Conservation (phyloP, 306 rosid species). For the Cucurbita moschata region DNA sequence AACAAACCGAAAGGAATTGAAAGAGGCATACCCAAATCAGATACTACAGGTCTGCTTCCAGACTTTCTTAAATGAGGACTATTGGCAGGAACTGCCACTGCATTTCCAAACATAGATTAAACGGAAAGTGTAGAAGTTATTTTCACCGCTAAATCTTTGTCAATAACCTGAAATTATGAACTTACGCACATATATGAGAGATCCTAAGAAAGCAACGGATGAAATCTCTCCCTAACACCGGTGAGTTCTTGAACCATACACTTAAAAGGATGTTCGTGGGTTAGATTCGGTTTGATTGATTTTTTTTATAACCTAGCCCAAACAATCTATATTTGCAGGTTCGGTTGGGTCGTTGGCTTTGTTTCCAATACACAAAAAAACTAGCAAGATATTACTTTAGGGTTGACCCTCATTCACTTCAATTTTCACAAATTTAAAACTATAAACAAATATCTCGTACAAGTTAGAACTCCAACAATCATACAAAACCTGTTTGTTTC, state of each 20-base stretch:
- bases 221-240: background rate
- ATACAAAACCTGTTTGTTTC: background rate
- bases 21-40: constrained; percentile 56
- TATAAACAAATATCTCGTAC: background rate
- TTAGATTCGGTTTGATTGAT: background rate
- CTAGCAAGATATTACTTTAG: background rate
- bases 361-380: background rate
- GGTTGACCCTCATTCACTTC: background rate
- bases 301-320: background rate
- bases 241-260: background rate
- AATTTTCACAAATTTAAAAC: background rate
- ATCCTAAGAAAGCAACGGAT: background rate
- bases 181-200: background rate
- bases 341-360: background rate
- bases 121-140: constrained; percentile 19
- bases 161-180: constrained; percentile 22
- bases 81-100: constrained; percentile 35
- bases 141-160: constrained; percentile 10
- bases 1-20: background rate
- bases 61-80: constrained; percentile 94
- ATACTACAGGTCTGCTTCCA: constrained; percentile 77
- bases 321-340: background rate
- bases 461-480: background rate
- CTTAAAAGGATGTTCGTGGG: background rate
- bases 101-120: constrained; percentile 78